Base-by-base conservation (phyloP, 1,284 basidiomycete genomes). In the Leucoagaricus sp. region DNA sequence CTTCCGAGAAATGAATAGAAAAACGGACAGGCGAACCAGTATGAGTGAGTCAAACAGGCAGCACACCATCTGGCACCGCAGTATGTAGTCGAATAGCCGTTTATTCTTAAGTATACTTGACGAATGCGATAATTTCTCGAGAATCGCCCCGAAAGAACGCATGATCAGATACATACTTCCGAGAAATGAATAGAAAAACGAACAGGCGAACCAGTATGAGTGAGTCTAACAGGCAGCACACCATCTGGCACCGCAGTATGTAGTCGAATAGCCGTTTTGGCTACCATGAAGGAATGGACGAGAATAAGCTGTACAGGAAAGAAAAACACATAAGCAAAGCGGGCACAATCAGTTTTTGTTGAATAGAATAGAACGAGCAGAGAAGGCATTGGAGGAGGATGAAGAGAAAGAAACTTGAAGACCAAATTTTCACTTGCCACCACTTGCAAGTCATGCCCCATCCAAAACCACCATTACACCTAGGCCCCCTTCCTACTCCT, bases 401-500 rank as follows among this genome's bases (percentile, higher is more conserved):
- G 26, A 15, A 34, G 23, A 53, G 54, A 54, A 33, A 12, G 33
- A 26, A 36, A 41, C 58, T 23, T 15, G 5, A 25, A 34, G 53
- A 4, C 69, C 60, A 58, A 38, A 36, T 50, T 42, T 42, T 49
- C 40, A 55, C 47, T 47, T 52, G 55, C 49, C 41, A 29, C 72
- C 79, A 76, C 54, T 46, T 29, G 21, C 53, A 51, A 40, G 42
- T 12, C 33, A 4, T 38, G 2, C 31, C 21, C 25, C 36, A n/a
- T 26, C 34, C 21, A n/a, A 13, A 8, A 25, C 2, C 12, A 23
- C 19, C 10, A 2, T 1, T 1, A 51, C 21, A 7, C 10, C 40
- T 44, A 52, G 19, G 26, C 12, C 4, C 33, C 64, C 67, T 87
- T 89, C 62, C 88, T 75, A 31, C 85, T 86, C 63, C 86, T 77